phyloP scores from a whole-genome alignment of 148 eudicot genomes.

The Mesembryanthemum crystallinum region DNA sequence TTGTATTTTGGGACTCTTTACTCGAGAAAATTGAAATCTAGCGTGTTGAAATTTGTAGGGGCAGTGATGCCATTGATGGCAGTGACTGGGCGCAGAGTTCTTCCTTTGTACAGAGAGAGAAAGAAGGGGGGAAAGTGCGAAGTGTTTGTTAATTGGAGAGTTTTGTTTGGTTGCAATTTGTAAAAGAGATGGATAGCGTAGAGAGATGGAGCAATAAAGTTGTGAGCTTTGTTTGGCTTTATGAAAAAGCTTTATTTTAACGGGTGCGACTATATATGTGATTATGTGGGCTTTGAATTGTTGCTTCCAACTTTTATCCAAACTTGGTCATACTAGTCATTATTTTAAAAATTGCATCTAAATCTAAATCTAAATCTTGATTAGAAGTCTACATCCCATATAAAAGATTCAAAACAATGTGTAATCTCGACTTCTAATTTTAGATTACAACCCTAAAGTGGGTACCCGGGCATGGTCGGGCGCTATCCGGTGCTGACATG shows the following conservation, averaged over 20 bases:
- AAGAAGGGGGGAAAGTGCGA: background rate
- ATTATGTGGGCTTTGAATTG: background rate
- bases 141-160: background rate
- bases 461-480: too few relatives aligned
- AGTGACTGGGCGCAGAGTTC: conserved; percentile 5
- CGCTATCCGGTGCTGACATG: too few relatives aligned
- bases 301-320: background rate
- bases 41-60: background rate
- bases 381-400: background rate
- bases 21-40: background rate
- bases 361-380: background rate
- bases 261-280: too few relatives aligned
- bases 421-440: too few relatives aligned
- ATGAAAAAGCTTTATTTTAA: background rate
- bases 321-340: background rate
- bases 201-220: background rate
- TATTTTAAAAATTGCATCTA: background rate
- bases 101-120: background rate
- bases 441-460: too few relatives aligned
- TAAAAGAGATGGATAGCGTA: conserved; percentile 21
- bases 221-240: background rate
- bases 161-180: background rate
- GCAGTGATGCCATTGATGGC: conserved; percentile 10
- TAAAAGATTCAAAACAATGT: too few relatives aligned
- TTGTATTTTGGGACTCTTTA: background rate